Base-by-base conservation (phyloP, 2,329 filamentous ascomycete genomes). In the Ilyonectria mors-panacis region DNA sequence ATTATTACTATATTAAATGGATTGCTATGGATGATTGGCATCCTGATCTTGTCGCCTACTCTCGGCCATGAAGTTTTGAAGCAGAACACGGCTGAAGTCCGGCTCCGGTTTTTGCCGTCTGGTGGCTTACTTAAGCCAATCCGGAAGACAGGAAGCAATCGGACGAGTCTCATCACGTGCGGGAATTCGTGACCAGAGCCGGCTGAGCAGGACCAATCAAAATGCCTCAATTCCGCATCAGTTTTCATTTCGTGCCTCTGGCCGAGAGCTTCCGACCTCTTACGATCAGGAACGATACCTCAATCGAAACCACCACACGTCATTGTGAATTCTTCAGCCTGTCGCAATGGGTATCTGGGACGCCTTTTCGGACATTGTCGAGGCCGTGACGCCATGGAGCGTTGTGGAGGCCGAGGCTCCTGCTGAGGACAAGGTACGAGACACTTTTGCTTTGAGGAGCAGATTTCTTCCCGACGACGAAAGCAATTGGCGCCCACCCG, bases 341-440 rank as follows among this genome's bases (percentile, higher is more conserved):
- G 78, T 81, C 83, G 82, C 81, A 81, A 92, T 92, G 89, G 89
- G 88, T 84, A 85, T 91, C 84, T 91, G 89, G 87, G 88, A 91
- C 81, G 83, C 86, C 74, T 86, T 90, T 77, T 85, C 85, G 78
- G 89, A 91, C 79, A 83, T 92, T 79, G 83, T 90, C 78, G 88
- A 91, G 83, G 89, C 89, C 70, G 89, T 87, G 74, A 85, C 86
- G 83, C 89, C 89, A 79, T 92, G 89, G 89, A 85, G 84, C 80
- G 86, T 86, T 73, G 89, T 85, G 74, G 87, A 91, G 81, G 89
- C 89, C 74, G 89, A 92, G 83, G 89, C 89, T 86, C 85, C 89
- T 86, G 84, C 90, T 86, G 85, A 89, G 89, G 84, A 88, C 86
- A 80, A 86, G 85, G 85, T 87, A 83, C 77, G 82, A 72, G 62